Evolutionary conservation across 1,284 basidiomycete species (phyloP), one percentile per base, ranked within the genome.

Genomic region (Cutaneotrichosporon spelunceum): DNA sequence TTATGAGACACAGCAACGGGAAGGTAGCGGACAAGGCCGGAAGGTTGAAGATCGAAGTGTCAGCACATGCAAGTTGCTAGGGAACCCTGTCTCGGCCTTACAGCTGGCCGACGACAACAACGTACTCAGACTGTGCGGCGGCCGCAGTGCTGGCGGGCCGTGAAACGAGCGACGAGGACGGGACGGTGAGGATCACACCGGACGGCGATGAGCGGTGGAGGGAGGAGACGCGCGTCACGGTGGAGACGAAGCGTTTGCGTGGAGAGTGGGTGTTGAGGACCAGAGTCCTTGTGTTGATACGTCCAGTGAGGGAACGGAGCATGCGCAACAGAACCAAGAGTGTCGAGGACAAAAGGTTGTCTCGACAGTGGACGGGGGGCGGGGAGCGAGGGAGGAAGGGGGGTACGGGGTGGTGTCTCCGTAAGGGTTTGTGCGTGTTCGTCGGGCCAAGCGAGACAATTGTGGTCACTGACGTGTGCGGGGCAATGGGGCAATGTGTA

Each of bases 331-430:
- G 39, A 24, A 39, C 21, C n/a, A 47, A 42, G 19, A 42, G 30
- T 50, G 49, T 33, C 50, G 50, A 11, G 21, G 30, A 33, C 50
- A 53, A 33, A 52, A 34, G 47, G 47, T 21, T 49, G 47, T 49
- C 47, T 49, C 48, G 48, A 50, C 48, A 19, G 19, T 42, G 39
- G 39, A 13, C 36, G 36, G 34, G 27, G 27, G 27, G 16, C 27
- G 1, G n/a, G 19, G 48, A 5, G 14, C 19, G 13, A 27, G 8
- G 27, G 13, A 19, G 13, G 27, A 29, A 9, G 27, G 27, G 14
- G 19, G 27, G 7, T 23, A 24, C 13, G 14, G 24, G 47, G 24
- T 14, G 13, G 26, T n/a, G n/a, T n/a, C n/a, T n/a, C n/a, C n/a
- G n/a, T n/a, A n/a, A 11, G 3, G 45, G 45, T 48, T 4, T 11